Base-by-base conservation (phyloP, 768 basidiomycete genomes). In the Mycena vitilis region DNA sequence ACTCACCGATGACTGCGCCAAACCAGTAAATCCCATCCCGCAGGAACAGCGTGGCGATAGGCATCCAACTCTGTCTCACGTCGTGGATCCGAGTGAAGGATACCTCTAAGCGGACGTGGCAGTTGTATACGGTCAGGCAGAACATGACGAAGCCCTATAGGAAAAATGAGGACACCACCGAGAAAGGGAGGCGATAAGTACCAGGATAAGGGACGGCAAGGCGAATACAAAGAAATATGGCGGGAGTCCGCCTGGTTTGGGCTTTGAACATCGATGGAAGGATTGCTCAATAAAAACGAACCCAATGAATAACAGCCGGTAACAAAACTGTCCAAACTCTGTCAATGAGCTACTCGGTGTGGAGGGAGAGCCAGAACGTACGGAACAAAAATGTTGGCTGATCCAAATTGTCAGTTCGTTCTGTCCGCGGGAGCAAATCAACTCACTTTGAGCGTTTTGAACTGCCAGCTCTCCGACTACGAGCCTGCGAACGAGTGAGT, bases 21-120 rank as follows among this genome's bases (percentile, higher is more conserved):
- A 59, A 47, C 57, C 42, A 59, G 13, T 20, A 34, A 5, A 59
- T 38, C 22, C 57, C 57, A 30, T 59, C 57, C 23, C 44, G 57
- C 30, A 59, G 42, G 30, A 59, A 59, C 4, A 59, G 16, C 12
- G 44, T 20, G 44, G 30, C 42, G 20, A 59, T 47, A 2, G 51
- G 51, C 51, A 34, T 34, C 51, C 51, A 52, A 25, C 51, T 52
- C 6, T 23, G 25, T 52, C 30, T 52, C 12, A 52, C 51, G 23
- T 52, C 12, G 57, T 30, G 38, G 15, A 45, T 34, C 13, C 47
- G 57, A 4, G 42, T 30, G 23, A 45, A 47, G 5, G 25, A 20
- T 15, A 34, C 16, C 30, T 45, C 23, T 30, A 47, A 59, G 36
- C 11, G 22, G 4, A 18, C 22, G 44, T 47, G 45, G 57, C 57